Base-by-base conservation (phyloP, 768 basidiomycete species). In the Tylopilus plumbeoviolaceoides region DNA sequence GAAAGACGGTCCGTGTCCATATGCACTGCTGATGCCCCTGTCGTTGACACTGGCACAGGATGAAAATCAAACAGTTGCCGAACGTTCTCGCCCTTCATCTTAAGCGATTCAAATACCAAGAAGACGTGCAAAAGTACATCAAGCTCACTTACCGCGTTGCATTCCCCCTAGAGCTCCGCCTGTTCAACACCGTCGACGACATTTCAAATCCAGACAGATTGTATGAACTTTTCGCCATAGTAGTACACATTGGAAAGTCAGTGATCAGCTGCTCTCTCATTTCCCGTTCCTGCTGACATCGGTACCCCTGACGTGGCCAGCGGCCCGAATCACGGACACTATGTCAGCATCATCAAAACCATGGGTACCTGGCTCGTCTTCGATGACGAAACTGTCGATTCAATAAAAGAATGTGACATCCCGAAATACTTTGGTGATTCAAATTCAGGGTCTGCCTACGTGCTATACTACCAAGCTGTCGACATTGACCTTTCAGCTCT, bases 81-180 rank as follows among this genome's bases (percentile, higher is more conserved):
- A 95, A 98, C 66, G 79, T 99, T 35, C 84, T 99, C 21, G 94
- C 95, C 12, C 78, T 99, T 23, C 97, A 99, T 69, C 74, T 99
- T 44, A 99, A 99, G 75, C 84, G 97, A 31, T 99, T 99, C 85
- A 99, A 99, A 72, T 97, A 94, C 66, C 94, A 97, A 69, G 95
- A 98, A 70, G 88, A 92, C 59, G 72, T 89, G 2, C 83, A 85
- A 55, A 88, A 84, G 66, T 92, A 95, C 71, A 90, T 93, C 75
- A 99, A 99, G 68, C 84, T 99, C 39, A 82, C 91, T 14, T 98
- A 98, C 67, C 91, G 97, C 18, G 95, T 98, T 46, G 93, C 92
- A 4, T 98, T 99, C 72, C 95, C 97, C 2, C 80, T 92, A 58
- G 89, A 98, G 67, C 82, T 99, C 38, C 84, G 95, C 54, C 73